Base-by-base conservation (phyloP, 345 rosid genomes). In the Aegle marmelos region DNA sequence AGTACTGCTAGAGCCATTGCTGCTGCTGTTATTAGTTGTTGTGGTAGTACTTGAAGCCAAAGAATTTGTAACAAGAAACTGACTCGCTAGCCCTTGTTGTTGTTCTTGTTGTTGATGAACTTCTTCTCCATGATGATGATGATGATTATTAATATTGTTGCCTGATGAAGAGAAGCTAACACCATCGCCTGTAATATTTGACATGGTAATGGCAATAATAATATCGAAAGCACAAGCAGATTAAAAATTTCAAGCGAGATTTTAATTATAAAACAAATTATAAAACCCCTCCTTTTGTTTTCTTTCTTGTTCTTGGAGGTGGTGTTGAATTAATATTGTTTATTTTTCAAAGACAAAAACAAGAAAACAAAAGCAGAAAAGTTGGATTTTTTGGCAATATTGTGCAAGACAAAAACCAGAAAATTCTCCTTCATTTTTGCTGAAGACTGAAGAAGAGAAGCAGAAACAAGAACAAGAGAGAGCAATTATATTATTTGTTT, bases 401-500 rank as follows among this genome's bases (percentile, higher is more conserved):
- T 72, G 79, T 68, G 83, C 81, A 78, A 65, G 84, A 84, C 85
- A 86, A 80, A 76, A 82, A 76, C 83, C 83, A 82, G 68, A 63
- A 82, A 86, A 73, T 48, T 82, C 85, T 82, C 80, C 86, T 81
- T 60, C 83, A 75, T 83, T 83, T 79, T 58, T 70, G 82, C 79
- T 79, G 66, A 33, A 59, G 62, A 76, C 41, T 21, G 37, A 34
- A 57, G 22, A 19, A 6, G 60, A 61, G 50, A 45, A 45, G 50
- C 50, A 45, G 50, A 45, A 64, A 9, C 14, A 21, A 34, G 22
- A 3, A 50, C 56, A 50, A 50, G 57, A 17, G 57, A 53, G 57
- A 53, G 57, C 17, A 33, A 9, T 8, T 8, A 34, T 21, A 65
- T 33, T 34, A 34, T 34, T 63, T 65, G 16, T 34, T 65, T 65